Evolutionary conservation across 192 early-diverging fungal species (phyloP).

Genomic region (Chytriomyces sp.): DNA sequence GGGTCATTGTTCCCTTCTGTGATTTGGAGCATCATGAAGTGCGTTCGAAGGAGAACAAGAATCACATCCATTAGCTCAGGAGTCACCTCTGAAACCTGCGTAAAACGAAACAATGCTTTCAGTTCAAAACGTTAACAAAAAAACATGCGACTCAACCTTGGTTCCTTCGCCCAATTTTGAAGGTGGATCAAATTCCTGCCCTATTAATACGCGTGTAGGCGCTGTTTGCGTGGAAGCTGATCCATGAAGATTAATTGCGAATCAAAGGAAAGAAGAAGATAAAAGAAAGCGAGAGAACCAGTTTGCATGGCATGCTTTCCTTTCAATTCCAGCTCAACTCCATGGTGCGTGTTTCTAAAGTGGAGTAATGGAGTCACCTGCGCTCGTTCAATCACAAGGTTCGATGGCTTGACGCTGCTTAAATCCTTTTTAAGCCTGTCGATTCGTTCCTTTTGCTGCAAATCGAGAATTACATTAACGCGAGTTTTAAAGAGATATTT

Average conservation of each 20-base stretch:
- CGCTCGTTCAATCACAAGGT: slow-evolving; percentile 21
- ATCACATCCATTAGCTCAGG: slow-evolving; percentile 1
- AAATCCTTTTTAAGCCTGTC: slow-evolving; percentile 19
- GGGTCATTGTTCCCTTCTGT: neutral
- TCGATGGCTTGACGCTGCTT: slow-evolving; percentile 20
- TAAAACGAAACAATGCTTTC: neutral
- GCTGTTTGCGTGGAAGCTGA: neutral
- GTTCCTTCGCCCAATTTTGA: no score
- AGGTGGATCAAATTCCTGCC: neutral
- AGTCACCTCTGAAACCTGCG: no score
- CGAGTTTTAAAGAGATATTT: no score
- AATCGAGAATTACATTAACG: neutral
- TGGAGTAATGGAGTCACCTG: neutral
- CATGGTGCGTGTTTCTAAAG: no score
- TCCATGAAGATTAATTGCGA: no score
- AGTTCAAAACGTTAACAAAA: no score
- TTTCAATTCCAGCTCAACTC: neutral
- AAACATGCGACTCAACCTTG: no score
- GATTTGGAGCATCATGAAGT: slow-evolving; percentile 16
- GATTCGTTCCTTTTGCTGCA: slow-evolving; percentile 26
- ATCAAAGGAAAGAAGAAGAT: no score
- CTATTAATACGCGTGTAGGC: neutral
- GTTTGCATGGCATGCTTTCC: neutral
- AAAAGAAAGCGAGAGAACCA: neutral
- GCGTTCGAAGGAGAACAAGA: slow-evolving; percentile 13